Evolutionary conservation across 768 basidiomycete genomes (phyloP), one percentile per base, ranked within the genome.

Genomic region (Hypholoma sublateritium): DNA sequence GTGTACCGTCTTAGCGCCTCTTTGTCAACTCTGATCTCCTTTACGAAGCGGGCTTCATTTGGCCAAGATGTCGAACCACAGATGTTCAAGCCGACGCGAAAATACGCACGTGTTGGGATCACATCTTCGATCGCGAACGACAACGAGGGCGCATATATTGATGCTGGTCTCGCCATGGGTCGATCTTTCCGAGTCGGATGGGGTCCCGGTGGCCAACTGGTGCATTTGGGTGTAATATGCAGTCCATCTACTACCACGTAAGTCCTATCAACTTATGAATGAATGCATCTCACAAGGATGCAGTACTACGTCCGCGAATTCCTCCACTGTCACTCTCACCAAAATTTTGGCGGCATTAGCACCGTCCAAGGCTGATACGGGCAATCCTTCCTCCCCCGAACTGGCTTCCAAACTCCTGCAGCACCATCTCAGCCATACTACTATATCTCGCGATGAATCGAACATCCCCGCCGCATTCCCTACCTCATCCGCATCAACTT

Each of bases 131-230:
- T 82, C 14, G 84, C 84, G 1, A 76, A 74, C 34, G 87, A 83
- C 4, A 75, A 77, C 43, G 94, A 96, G 69, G 82, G 79, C 3
- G 76, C 80, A 25, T 73, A 85, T 43, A 75, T 85, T 11, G 96
- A 99, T 70, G 90, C 92, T 14, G 95, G 94, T 0, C 75, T 98
- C 35, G 82, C 89, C 0, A 74, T 95, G 55, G 95, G 95, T 12
- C 83, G 93, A 16, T 92, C 91, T 12, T 97, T 94, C 70, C 81
- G 94, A 55, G 92, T 89, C 2, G 87, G 92, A 4, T 98, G 95
- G 93, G 93, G 95, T 17, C 88, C 91, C 1, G 80, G 83, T 36
- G 93, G 93, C 0, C 78, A 76, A 37, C 67, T 98, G 6, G 86
- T 87, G 11, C 88, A 93, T 70, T 69, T 89, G 11, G 95, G 93